These are phyloP conservation scores for Pythium monospermum DNA, from an alignment of 352 stramenopile species.

Conservation along the genomic window DNA sequence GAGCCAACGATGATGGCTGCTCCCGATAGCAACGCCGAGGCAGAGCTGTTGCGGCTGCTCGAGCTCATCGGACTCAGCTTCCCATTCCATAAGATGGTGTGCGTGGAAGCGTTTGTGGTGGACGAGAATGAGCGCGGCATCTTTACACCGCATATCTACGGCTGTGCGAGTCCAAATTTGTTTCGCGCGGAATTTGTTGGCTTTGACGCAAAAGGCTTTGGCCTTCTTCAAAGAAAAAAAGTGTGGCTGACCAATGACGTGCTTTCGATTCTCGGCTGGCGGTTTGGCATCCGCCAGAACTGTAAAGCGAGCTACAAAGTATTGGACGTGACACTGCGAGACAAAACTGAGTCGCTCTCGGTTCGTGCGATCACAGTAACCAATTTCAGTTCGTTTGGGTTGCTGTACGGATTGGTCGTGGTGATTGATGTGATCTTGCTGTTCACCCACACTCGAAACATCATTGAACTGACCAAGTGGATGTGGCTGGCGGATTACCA, in stretches of 20 bases:
- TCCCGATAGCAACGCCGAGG: constrained; percentile 3
- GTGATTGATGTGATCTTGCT: constrained; percentile 11
- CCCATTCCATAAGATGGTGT: constrained; percentile 9
- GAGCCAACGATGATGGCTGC: not conserved
- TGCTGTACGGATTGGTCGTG: constrained; percentile 13
- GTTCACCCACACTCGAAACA: not conserved
- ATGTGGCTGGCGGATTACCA: constrained; percentile 14
- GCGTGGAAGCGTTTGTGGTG: constrained; percentile 4
- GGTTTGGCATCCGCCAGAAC: constrained; percentile 15
- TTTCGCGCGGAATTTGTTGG: constrained; percentile 12
- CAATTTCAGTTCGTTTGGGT: constrained; percentile 15
- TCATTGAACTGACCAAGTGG: constrained; percentile 11
- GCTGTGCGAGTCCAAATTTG: constrained; percentile 9
- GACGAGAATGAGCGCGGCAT: not conserved
- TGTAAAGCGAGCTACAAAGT: not conserved
- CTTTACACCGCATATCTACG: not conserved
- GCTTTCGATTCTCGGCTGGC: constrained; percentile 3
- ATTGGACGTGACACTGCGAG: not conserved
- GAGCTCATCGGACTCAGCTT: constrained; percentile 10
- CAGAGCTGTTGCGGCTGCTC: constrained; percentile 6
- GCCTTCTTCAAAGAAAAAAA: not conserved
- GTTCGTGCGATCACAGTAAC: not conserved
- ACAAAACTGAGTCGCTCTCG: not conserved
- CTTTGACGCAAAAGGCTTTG: not conserved
- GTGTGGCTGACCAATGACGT: constrained; percentile 11